Evolutionary conservation across 768 basidiomycete species (phyloP).

Genomic region (Myochromella boudieri): DNA sequence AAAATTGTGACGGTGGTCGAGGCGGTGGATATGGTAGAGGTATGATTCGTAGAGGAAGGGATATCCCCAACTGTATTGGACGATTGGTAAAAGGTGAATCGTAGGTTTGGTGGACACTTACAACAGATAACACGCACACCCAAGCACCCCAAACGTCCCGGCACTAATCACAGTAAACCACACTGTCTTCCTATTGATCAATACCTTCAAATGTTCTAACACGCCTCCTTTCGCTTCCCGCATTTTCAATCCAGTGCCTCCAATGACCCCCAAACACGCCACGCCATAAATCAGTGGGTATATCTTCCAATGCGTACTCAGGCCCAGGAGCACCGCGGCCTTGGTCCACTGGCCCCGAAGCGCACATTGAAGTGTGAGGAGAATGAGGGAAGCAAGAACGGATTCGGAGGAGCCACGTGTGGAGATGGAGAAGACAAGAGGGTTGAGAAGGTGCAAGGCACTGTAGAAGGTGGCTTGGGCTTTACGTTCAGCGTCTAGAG

Average conservation of each 20-base stretch:
- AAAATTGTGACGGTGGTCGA: slow-evolving; percentile 98
- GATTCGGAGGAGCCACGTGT: slow-evolving; percentile 96
- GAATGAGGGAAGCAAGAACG: slow-evolving; percentile 76
- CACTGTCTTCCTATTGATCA: slow-evolving; percentile 52
- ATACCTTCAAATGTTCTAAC: slow-evolving; percentile 32
- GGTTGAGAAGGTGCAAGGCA: slow-evolving; percentile 84
- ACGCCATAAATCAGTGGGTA: slow-evolving; percentile 92
- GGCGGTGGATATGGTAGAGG: slow-evolving; percentile 86
- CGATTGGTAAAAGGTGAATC: slow-evolving; percentile 1
- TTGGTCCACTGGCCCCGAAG: slow-evolving; percentile 57
- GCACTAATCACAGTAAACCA: slow-evolving; percentile 73
- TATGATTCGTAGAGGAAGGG: slow-evolving; percentile 92
- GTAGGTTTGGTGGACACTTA: slow-evolving; percentile 34
- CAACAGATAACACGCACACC: slow-evolving; percentile 70
- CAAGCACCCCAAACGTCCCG: slow-evolving; percentile 63
- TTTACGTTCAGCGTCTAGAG: not conserved
- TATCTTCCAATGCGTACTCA: slow-evolving; percentile 95
- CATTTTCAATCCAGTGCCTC: slow-evolving; percentile 14
- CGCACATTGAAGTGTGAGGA: slow-evolving; percentile 63
- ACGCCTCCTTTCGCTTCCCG: slow-evolving; percentile 9
- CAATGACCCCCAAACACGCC: slow-evolving; percentile 64
- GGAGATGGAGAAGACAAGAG: slow-evolving; percentile 93
- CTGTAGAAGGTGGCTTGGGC: slow-evolving; percentile 54
- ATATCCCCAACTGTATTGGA: slow-evolving; percentile 77
- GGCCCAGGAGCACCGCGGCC: slow-evolving; percentile 73